Evolutionary conservation across 1,284 basidiomycete genomes (phyloP).

Genomic region (Ustilago shanxiensis): DNA sequence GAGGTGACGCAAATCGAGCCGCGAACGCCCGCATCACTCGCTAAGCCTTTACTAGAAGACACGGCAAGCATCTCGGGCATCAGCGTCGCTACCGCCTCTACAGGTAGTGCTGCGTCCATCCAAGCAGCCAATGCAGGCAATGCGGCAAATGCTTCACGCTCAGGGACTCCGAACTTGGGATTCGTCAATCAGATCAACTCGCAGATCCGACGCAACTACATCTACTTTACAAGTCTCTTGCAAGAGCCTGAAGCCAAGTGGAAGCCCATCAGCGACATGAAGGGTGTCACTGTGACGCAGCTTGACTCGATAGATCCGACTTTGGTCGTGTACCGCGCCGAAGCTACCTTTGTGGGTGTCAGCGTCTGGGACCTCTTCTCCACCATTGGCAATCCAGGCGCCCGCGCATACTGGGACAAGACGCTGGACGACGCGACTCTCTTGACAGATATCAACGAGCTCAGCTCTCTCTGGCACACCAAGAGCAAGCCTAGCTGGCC

Average conservation of each 20-base stretch:
- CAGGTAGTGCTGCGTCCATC: slow-evolving; percentile 38
- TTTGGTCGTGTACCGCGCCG: slow-evolving; percentile 93
- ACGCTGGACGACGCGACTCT: slow-evolving; percentile 85
- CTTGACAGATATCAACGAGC: slow-evolving; percentile 81
- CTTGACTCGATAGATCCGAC: slow-evolving; percentile 98
- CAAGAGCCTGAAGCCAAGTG: slow-evolving; percentile 99
- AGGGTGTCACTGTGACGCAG: slow-evolving; percentile 84
- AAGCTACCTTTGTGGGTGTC: slow-evolving; percentile 96
- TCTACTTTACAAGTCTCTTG: slow-evolving; percentile 92
- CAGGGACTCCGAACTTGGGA: slow-evolving; percentile 70
- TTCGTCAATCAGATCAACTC: slow-evolving; percentile 75
- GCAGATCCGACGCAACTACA: slow-evolving; percentile 91
- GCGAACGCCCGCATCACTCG: slow-evolving; percentile 26
- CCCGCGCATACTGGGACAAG: slow-evolving; percentile 88
- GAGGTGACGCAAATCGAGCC: slow-evolving; percentile 34
- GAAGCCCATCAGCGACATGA: slow-evolving; percentile 83
- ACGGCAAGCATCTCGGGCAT: slow-evolving; percentile 58
- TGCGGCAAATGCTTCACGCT: slow-evolving; percentile 74
- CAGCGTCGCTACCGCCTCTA: slow-evolving; percentile 52
- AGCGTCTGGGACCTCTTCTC: slow-evolving; percentile 96
- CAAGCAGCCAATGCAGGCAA: slow-evolving; percentile 13
- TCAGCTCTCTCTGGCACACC: slow-evolving; percentile 76
- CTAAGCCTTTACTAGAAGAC: slow-evolving; percentile 43
- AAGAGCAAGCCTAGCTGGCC: slow-evolving; percentile 60
- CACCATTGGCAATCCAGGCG: slow-evolving; percentile 85